Evolutionary conservation across 306 rosid species (phyloP), one percentile per base, ranked within the genome.

Genomic region (Cucumis cinereus): DNA sequence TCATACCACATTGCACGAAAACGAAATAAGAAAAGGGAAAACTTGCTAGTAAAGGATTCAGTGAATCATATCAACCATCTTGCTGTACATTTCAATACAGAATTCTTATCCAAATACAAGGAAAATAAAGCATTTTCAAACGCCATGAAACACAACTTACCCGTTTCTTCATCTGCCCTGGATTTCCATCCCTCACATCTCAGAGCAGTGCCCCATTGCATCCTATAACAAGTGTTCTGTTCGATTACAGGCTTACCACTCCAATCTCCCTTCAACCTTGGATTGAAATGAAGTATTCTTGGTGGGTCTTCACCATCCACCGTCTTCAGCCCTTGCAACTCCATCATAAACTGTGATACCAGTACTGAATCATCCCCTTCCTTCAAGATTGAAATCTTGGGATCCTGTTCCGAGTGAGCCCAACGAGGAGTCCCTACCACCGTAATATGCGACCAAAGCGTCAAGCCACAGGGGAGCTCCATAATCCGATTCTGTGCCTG

Each of bases 341-440:
- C 99, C 90, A 92, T 79, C 93, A 89, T 90, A 54, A 94, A 94
- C 88, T 94, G 99, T 10, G 99, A 94, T 16, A 92, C 97, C 97
- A 89, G 81, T 75, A 88, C 89, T 4, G 95, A 71, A 8, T 85
- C 93, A 8, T 81, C 93, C 0, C 93, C 93, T 14, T 92, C 95
- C 81, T 57, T 89, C 89, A 94, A 52, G 57, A 81, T 60, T 56
- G 93, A 84, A 54, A 94, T 94, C 87, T 84, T 92, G 1, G 99
- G 91, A 76, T 92, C 92, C 38, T 83, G 23, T 75, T 90, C 99
- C 22, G 82, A 72, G 50, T 89, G 97, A 26, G 93, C 99, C 96
- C 92, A 90, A 20, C 87, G 81, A 19, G 99, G 99, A 4, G 93
- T 94, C 57, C 95, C 99, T 10, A 94, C 97, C 77, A 94, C 95